These are phyloP conservation scores for Penicillium sp. DNA, from an alignment of 2,329 filamentous ascomycete genomes.

Conservation along the genomic window DNA sequence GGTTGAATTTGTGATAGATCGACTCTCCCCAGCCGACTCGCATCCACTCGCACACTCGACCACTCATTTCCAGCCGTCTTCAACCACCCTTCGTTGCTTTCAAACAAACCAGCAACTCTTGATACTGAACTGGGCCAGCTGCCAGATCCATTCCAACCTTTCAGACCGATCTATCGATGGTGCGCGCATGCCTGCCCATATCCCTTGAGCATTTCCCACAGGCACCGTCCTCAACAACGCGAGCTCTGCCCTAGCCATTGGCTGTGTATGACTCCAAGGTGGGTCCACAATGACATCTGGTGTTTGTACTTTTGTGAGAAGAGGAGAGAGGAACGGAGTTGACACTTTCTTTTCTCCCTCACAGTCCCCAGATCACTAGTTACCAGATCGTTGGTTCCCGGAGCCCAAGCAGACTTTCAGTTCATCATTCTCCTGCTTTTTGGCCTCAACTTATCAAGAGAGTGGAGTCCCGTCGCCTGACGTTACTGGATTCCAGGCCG, in stretches of 20 bases:
- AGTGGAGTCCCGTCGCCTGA: conserved; percentile 14
- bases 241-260: not conserved
- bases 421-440: not conserved
- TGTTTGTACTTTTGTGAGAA: conserved; percentile 9
- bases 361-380: not conserved
- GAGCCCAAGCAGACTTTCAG: not conserved
- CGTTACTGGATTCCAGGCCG: conserved; percentile 18
- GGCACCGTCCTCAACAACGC: not conserved
- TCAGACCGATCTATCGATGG: not conserved
- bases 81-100: not conserved
- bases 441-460: not conserved
- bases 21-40: conserved; percentile 3
- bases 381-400: not conserved
- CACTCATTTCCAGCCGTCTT: not conserved
- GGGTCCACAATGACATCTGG: conserved; percentile 22
- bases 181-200: not conserved
- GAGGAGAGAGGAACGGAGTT: not conserved
- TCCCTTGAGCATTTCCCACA: not conserved
- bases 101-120: not conserved
- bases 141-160: not conserved
- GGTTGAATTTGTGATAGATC: conserved; percentile 20
- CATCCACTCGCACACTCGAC: not conserved
- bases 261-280: conserved; percentile 8
- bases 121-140: not conserved
- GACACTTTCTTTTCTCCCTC: conserved; percentile 6